Evolutionary conservation across 441 rosid genomes (phyloP), one percentile per base, ranked within the genome.

Genomic region (Brassica balearica): DNA sequence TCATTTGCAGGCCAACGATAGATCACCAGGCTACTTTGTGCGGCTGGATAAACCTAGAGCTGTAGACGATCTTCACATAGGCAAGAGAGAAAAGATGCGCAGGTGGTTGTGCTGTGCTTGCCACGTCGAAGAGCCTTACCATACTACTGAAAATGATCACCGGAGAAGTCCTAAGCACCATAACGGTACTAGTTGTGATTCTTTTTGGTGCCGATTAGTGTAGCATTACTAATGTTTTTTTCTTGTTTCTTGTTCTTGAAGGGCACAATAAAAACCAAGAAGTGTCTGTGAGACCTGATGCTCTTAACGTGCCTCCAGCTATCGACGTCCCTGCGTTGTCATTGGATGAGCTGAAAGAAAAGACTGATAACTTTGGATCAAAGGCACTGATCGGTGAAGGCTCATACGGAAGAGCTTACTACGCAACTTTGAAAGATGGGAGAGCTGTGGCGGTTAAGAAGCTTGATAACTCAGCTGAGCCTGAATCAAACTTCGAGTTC

Each of bases 301-400:
- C 74, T 74, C 88, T 81, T 62, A 91, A 86, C 81, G 84, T 89
- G 81, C 84, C 88, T 7, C 95, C 93, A 2, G 76, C 90, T 36
- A 87, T 93, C 60, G 95, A 93, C 85, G 91, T 91, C 59, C 93
- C 97, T 23, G 85, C 86, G 2, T 58, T 93, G 75, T 84, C 89
- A 66, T 78, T 89, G 79, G 97, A 90, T 59, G 97, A 92, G 84
- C 69, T 93, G 81, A 90, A 91, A 88, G 97, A 92, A 70, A 91
- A 87, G 83, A 93, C 96, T 3, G 97, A 89, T 80, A 89, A 87
- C 73, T 91, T 93, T 68, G 95, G 98, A 75, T 90, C 97, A 15
- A 93, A 89, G 85, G 90, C 90, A 11, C 86, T 93, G 89, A 93
- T 93, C 65, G 98, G 98, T 76, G 98, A 93, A 87, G 98, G 98